Evolutionary conservation across 2,329 filamentous ascomycete genomes (phyloP).

Genomic region (Alternaria alternata): DNA sequence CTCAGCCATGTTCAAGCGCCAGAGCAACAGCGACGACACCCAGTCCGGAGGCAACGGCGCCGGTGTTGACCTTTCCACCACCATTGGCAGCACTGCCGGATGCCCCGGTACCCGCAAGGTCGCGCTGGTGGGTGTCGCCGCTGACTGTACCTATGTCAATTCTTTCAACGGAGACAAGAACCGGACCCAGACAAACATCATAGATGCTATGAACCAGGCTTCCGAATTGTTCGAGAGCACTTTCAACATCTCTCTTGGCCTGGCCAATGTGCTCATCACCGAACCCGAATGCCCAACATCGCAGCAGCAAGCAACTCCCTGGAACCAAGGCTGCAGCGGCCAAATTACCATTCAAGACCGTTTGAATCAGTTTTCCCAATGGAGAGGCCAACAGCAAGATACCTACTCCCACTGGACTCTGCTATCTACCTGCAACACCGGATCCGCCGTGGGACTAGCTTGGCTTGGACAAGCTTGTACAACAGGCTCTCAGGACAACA

Average conservation of each 20-base stretch:
- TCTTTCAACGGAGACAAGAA: slow-evolving; percentile 76
- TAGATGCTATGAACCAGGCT: slow-evolving; percentile 83
- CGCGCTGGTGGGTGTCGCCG: slow-evolving; percentile 88
- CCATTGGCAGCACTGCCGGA: slow-evolving; percentile 82
- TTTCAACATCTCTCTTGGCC: slow-evolving; percentile 93
- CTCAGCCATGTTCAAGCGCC: slow-evolving; percentile 71
- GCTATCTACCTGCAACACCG: slow-evolving; percentile 81
- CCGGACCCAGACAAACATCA: slow-evolving; percentile 76
- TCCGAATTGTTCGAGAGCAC: slow-evolving; percentile 87
- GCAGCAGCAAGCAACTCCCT: slow-evolving; percentile 72
- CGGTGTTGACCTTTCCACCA: slow-evolving; percentile 77
- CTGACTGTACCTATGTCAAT: slow-evolving; percentile 86
- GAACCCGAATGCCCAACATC: slow-evolving; percentile 77
- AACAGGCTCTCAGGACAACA: slow-evolving; percentile 59
- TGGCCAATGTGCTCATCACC: slow-evolving; percentile 84
- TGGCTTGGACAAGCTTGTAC: slow-evolving; percentile 92
- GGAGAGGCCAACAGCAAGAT: slow-evolving; percentile 81
- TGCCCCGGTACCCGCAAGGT: slow-evolving; percentile 92
- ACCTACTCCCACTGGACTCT: slow-evolving; percentile 93
- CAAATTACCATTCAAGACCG: slow-evolving; percentile 74
- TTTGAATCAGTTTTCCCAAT: slow-evolving; percentile 85
- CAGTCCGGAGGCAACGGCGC: slow-evolving; percentile 76
- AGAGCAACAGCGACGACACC: slow-evolving; percentile 74
- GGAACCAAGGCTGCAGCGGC: slow-evolving; percentile 80
- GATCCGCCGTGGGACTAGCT: slow-evolving; percentile 85